Evolutionary conservation across 2,329 filamentous ascomycete species (phyloP).

Genomic region (Fusarium oligoseptatum): DNA sequence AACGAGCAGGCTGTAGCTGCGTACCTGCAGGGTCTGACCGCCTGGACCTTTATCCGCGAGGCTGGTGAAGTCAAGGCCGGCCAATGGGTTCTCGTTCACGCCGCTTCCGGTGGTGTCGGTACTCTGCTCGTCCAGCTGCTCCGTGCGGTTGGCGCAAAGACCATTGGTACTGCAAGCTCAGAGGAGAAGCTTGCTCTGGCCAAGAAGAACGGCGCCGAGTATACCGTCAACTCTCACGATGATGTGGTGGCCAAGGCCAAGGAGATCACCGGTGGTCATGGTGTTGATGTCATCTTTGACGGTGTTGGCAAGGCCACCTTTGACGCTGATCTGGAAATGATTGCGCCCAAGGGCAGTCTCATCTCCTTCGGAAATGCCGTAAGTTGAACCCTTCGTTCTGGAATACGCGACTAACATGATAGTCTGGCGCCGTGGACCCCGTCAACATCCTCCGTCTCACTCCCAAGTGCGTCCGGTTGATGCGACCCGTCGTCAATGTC

Average conservation of each 20-base stretch:
- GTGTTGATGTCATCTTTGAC: conserved; percentile 85
- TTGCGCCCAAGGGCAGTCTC: conserved; percentile 82
- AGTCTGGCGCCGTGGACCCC: conserved; percentile 81
- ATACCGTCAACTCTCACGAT: conserved; percentile 77
- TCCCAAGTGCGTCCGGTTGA: conserved; percentile 81
- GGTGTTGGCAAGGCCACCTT: conserved; percentile 89
- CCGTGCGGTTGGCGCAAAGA: conserved; percentile 77
- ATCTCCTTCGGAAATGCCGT: conserved; percentile 85
- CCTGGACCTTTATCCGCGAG: conserved; percentile 83
- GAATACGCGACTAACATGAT: conserved; percentile 19
- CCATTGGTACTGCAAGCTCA: conserved; percentile 84
- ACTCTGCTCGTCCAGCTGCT: conserved; percentile 82
- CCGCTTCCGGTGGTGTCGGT: conserved; percentile 86
- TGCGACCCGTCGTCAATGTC: conserved; percentile 79
- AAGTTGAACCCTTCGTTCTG: conserved; percentile 50
- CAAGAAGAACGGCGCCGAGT: conserved; percentile 76
- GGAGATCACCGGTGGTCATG: conserved; percentile 78
- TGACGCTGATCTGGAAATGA: conserved; percentile 79
- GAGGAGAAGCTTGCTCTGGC: conserved; percentile 80
- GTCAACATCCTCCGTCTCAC: conserved; percentile 68
- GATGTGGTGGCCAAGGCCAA: conserved; percentile 70
- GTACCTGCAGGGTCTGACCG: conserved; percentile 86
- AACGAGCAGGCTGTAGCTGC: conserved; percentile 75
- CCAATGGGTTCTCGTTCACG: conserved; percentile 87
- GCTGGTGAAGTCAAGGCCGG: conserved; percentile 80